Evolutionary conservation across 768 basidiomycete species (phyloP).

Genomic region (Naganishia onofrii): DNA sequence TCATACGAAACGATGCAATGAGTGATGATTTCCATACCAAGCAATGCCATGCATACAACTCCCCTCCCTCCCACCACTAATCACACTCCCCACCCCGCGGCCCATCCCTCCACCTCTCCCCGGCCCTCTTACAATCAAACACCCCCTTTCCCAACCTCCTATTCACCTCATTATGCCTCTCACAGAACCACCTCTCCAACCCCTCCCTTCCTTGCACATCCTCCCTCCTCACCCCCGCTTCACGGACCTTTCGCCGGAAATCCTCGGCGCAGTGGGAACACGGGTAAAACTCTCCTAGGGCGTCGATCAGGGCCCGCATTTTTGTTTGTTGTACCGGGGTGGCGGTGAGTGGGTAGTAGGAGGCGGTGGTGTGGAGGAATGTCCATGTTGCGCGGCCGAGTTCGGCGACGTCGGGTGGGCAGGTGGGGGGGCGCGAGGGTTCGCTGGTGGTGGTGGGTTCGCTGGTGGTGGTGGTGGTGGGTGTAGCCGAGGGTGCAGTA

Average conservation of each 20-base stretch:
- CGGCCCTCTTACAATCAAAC: constrained; percentile 78
- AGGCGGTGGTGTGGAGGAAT: constrained; percentile 90
- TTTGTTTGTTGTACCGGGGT: constrained; percentile 70
- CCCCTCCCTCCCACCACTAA: constrained; percentile 47
- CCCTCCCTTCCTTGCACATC: constrained; percentile 69
- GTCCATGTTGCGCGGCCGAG: constrained; percentile 94
- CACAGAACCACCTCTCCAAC: constrained; percentile 82
- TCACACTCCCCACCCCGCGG: constrained; percentile 84
- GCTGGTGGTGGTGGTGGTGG: background rate
- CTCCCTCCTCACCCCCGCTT: constrained; percentile 47
- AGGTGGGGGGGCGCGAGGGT: constrained; percentile 59
- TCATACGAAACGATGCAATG: background rate
- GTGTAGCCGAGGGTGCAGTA: background rate
- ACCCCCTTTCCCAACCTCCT: constrained; percentile 72
- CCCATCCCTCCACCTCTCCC: constrained; percentile 90
- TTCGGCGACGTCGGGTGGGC: constrained; percentile 84
- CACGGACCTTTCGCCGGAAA: constrained; percentile 71
- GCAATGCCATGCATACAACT: too few relatives aligned
- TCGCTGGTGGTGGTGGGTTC: background rate
- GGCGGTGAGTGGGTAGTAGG: constrained; percentile 87
- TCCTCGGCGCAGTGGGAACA: constrained; percentile 81
- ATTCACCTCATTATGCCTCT: constrained; percentile 91
- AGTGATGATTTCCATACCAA: too few relatives aligned
- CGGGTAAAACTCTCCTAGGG: constrained; percentile 81
- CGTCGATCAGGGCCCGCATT: constrained; percentile 75